Evolutionary conservation across 768 basidiomycete species (phyloP), one percentile per base, ranked within the genome.

Genomic region (Amanita jacksonii): DNA sequence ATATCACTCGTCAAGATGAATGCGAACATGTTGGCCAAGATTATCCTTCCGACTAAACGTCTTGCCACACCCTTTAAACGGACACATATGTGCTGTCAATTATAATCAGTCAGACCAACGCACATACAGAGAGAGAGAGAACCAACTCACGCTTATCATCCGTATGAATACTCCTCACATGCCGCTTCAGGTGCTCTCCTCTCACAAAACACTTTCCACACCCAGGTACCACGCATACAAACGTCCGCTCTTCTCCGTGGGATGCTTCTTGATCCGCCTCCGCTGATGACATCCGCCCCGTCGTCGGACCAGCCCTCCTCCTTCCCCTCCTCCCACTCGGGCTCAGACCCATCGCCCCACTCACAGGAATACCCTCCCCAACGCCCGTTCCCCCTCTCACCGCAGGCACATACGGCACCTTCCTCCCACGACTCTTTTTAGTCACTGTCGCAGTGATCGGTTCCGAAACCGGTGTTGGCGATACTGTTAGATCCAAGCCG

Each of bases 161-260:
- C 1, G 87, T 88, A 60, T 91, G 87, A 38, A 91, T 81, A 43
- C 79, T 80, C 47, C 81, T 61, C 15, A 89, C 72, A 63, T 90
- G 88, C 20, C 88, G 65, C 62, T 88, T 87, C 46, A 92, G 64
- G 59, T 91, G 88, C 52, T 89, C 85, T 1, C 79, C 75, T 2
- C 88, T 68, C 28, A 76, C 76, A 53, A 92, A 92, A 45, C 79
- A 79, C 64, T 88, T 88, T 13, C 77, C 77, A 52, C 88, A 91
- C 1, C 75, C 84, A 1, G 73, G 65, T 0, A 84, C 83, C 15
- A 69, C 66, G 58, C 87, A 90, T 48, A 74, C 67, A 58, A 78
- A 82, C 22, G 72, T 67, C 38, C 83, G 64, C 51, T 62, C 49
- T 7, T 41, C 48, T 3, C 9, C 32, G 15, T 3, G 15, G 3